These are phyloP conservation scores for Mycena haematopus DNA, from an alignment of 768 basidiomycete genomes.

Conservation along the genomic window DNA sequence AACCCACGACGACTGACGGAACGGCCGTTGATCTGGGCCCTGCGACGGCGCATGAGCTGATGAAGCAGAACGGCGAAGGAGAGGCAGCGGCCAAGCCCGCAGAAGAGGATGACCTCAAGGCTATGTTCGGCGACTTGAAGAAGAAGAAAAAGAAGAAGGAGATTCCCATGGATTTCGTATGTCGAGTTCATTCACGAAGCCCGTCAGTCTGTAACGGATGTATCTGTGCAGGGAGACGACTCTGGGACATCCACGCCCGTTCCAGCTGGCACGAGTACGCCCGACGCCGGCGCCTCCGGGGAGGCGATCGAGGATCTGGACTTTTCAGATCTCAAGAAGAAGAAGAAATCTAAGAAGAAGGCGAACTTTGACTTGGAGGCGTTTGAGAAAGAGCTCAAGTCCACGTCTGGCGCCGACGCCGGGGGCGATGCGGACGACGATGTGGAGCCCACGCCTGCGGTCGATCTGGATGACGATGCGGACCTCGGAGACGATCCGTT, in stretches of 20 bases:
- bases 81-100: conserved; percentile 47
- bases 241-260: conserved; percentile 71
- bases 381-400: conserved; percentile 90
- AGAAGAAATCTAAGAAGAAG: conserved; percentile 94
- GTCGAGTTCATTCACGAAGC: conserved; percentile 35
- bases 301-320: conserved; percentile 81
- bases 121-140: conserved; percentile 89
- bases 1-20: conserved; percentile 70
- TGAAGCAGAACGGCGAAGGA: conserved; percentile 57
- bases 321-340: conserved; percentile 97
- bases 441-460: conserved; percentile 63
- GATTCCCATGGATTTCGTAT: conserved; percentile 80
- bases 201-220: conserved; percentile 2
- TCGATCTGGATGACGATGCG: conserved; percentile 74
- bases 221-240: conserved; percentile 58
- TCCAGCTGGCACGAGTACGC: conserved; percentile 38
- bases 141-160: conserved; percentile 96
- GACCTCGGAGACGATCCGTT: conserved; percentile 93
- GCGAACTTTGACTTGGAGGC: conserved; percentile 88
- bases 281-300: conserved; percentile 46
- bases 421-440: conserved; percentile 63
- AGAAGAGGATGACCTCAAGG: conserved; percentile 76
- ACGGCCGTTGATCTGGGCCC: conserved; percentile 81
- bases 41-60: conserved; percentile 76
- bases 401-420: conserved; percentile 62